These are phyloP conservation scores for Erodium trifolium DNA, from an alignment of 441 rosid genomes.

Conservation along the genomic window DNA sequence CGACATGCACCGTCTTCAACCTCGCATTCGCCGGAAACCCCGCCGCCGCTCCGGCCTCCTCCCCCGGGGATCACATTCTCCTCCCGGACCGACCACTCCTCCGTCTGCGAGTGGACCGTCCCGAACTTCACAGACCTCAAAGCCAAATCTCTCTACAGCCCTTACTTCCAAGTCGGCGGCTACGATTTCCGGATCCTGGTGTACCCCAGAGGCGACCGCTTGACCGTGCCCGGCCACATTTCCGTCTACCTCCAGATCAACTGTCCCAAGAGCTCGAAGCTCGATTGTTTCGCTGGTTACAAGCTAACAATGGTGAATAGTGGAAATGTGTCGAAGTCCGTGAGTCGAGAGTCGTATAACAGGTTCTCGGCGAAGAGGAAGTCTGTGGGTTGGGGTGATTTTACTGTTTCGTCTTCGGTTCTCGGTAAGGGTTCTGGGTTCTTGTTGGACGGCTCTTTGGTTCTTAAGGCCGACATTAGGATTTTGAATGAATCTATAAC, in stretches of 20 bases:
- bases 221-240: constrained; percentile 88
- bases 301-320: constrained; percentile 78
- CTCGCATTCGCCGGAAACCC: background rate
- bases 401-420: constrained; percentile 72
- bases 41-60: constrained; percentile 22
- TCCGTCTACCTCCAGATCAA: constrained; percentile 89
- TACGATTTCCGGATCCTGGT: constrained; percentile 87
- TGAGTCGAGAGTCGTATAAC: constrained; percentile 95
- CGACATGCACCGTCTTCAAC: constrained; percentile 1
- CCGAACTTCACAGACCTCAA: constrained; percentile 62
- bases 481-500: constrained; percentile 73
- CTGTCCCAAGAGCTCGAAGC: constrained; percentile 88
- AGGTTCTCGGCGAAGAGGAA: constrained; percentile 87
- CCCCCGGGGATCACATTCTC: constrained; percentile 61
- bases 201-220: constrained; percentile 95
- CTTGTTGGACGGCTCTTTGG: constrained; percentile 58
- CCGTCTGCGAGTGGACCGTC: constrained; percentile 86
- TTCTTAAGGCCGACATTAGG: constrained; percentile 79
- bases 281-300: constrained; percentile 97
- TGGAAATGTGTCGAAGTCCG: constrained; percentile 71
- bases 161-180: constrained; percentile 97
- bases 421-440: constrained; percentile 48
- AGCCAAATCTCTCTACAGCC: constrained; percentile 89
- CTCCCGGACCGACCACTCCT: constrained; percentile 77
- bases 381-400: constrained; percentile 98